Conservation (phyloP, 208 protist species). For the Acanthamoeba polyphaga region DNA sequence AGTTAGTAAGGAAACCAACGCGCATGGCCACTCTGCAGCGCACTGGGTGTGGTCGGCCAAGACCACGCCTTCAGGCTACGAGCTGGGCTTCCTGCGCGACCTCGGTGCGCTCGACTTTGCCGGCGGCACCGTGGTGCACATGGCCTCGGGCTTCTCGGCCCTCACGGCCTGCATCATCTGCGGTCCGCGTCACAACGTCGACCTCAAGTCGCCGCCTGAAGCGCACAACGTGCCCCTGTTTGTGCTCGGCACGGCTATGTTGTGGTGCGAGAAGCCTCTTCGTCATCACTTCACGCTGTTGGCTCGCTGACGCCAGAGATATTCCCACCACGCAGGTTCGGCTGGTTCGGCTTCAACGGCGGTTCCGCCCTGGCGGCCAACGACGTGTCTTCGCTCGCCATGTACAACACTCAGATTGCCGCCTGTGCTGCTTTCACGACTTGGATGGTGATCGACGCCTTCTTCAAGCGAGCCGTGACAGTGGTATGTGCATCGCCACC, state of each 20-base stretch:
- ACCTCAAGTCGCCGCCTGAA: slow-evolving; percentile 15
- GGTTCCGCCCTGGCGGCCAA: slow-evolving; percentile 76
- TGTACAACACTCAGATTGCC: slow-evolving; percentile 70
- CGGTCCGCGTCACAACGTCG: slow-evolving; percentile 22
- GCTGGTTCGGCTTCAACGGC: slow-evolving; percentile 86
- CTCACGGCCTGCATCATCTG: slow-evolving; percentile 42
- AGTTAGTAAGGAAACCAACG: background rate
- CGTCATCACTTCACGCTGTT: too few species aligned
- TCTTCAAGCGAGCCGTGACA: background rate
- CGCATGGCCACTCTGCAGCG: background rate
- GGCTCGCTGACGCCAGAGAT: too few species aligned
- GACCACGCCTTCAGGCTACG: background rate
- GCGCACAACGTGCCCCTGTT: slow-evolving; percentile 72
- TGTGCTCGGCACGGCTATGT: slow-evolving; percentile 4
- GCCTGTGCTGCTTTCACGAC: background rate
- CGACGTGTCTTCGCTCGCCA: background rate
- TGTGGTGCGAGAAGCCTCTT: background rate
- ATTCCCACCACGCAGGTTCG: slow-evolving; percentile 66
- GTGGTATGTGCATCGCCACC: background rate
- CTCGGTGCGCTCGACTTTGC: slow-evolving; percentile 80
- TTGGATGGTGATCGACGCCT: slow-evolving; percentile 42
- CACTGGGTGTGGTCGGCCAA: slow-evolving; percentile 59
- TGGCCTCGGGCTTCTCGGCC: slow-evolving; percentile 72
- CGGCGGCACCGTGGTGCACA: slow-evolving; percentile 82
- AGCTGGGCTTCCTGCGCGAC: slow-evolving; percentile 66